These are phyloP conservation scores for Nemania sp. DNA, from an alignment of 2,329 filamentous ascomycete genomes.

Conservation along the genomic window DNA sequence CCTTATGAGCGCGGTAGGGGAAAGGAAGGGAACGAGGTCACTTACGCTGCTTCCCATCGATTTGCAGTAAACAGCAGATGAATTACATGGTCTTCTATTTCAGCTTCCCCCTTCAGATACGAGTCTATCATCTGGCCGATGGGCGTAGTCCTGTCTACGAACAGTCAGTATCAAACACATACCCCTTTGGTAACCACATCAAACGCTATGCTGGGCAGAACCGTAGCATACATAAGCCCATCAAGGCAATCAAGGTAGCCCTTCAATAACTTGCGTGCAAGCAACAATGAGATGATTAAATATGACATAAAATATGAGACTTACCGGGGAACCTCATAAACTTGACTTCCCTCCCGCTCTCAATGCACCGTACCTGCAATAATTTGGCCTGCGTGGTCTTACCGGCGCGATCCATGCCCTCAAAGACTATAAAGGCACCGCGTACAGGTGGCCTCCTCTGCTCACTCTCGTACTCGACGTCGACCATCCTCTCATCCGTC, in stretches of 20 bases:
- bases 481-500: constrained; percentile 34
- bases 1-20: background rate
- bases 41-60: constrained; percentile 75
- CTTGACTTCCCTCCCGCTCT: constrained; percentile 54
- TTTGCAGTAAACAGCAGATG: constrained; percentile 91
- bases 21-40: constrained; percentile 17
- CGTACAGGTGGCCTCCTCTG: constrained; percentile 45
- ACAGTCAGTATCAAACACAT: constrained; percentile 4
- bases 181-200: background rate
- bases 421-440: constrained; percentile 80
- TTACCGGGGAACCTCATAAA: constrained; percentile 63
- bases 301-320: constrained; percentile 31
- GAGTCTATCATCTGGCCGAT: constrained; percentile 86
- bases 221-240: too few species aligned
- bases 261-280: background rate
- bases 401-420: constrained; percentile 86
- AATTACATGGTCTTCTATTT: constrained; percentile 85
- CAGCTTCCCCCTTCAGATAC: constrained; percentile 73
- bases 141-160: constrained; percentile 74
- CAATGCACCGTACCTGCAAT: constrained; percentile 60
- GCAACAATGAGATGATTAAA: too few species aligned
- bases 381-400: constrained; percentile 88
- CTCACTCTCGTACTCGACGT: constrained; percentile 23
- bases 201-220: background rate
- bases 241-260: background rate